Percentiles rank a stretch among this genome's conserved stretches.
Evolutionary conservation across 805 yeast genomes (phyloP).

Genomic region (Metschnikowia gruessii): DNA sequence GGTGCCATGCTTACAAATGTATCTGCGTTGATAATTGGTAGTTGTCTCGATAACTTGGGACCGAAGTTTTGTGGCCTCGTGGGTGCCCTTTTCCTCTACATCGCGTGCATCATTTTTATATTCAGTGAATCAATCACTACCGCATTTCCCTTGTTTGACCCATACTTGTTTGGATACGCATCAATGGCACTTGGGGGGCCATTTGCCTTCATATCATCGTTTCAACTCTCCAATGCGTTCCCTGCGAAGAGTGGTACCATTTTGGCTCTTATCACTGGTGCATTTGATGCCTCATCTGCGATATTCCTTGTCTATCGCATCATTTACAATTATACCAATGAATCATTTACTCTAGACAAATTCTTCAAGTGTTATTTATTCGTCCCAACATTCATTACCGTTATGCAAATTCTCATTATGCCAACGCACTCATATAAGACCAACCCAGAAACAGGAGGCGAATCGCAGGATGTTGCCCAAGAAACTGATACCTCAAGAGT

Average conservation of each 20-base stretch:
- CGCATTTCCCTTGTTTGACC: constrained; percentile 36
- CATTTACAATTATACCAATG: constrained; percentile 32
- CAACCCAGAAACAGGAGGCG: constrained; percentile 20
- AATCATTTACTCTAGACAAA: constrained; percentile 37
- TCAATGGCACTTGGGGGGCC: constrained; percentile 59
- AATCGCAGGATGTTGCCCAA: neutral
- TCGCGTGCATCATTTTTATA: constrained; percentile 48
- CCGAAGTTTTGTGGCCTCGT: constrained; percentile 53
- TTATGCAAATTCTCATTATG: constrained; percentile 47
- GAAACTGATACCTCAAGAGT: neutral
- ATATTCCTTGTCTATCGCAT: constrained; percentile 48
- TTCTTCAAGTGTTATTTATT: constrained; percentile 48
- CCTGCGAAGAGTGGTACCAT: constrained; percentile 52
- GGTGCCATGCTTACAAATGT: constrained; percentile 57
- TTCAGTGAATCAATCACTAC: constrained; percentile 29
- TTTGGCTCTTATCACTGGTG: constrained; percentile 54
- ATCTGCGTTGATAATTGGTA: constrained; percentile 51
- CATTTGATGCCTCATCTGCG: constrained; percentile 58
- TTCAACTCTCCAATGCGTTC: constrained; percentile 56
- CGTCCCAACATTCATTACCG: constrained; percentile 49
- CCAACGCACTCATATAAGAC: constrained; percentile 50
- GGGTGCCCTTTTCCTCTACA: constrained; percentile 46
- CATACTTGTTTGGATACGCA: constrained; percentile 51
- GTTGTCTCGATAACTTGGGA: constrained; percentile 48
- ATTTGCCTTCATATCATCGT: constrained; percentile 52